phyloP scores from a whole-genome alignment of 768 basidiomycete species.

The Tylopilus plumbeoviolaceoides region DNA sequence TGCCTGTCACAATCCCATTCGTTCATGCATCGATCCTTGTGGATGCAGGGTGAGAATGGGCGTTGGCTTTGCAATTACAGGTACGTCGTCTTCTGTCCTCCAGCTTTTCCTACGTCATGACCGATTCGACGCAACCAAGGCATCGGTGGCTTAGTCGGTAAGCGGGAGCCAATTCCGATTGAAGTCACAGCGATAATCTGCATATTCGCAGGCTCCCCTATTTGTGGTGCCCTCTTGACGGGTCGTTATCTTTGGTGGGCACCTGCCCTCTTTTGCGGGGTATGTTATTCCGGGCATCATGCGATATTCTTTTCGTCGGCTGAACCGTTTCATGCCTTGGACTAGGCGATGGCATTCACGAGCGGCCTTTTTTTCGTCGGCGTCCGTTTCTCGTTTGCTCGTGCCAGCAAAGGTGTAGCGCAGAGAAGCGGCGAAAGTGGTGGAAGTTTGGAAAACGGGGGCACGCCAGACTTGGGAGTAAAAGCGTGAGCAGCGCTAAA shows the following conservation, averaged over 20 bases:
- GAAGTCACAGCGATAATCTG: neutral
- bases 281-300: slow-evolving; percentile 10
- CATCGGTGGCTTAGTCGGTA: slow-evolving; percentile 22
- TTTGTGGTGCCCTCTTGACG: slow-evolving; percentile 53
- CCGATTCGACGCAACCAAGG: slow-evolving; percentile 10
- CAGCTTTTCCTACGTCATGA: neutral
- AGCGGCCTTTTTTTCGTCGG: slow-evolving; percentile 7
- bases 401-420: no score
- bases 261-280: slow-evolving; percentile 50
- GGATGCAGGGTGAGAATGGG: slow-evolving; percentile 37
- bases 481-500: neutral
- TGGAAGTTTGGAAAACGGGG: neutral
- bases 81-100: slow-evolving; percentile 18
- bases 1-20: neutral
- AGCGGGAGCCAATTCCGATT: neutral
- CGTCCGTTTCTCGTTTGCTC: slow-evolving; percentile 10
- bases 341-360: slow-evolving; percentile 9
- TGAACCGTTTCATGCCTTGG: neutral
- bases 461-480: neutral
- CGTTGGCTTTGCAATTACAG: slow-evolving; percentile 43
- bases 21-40: neutral
- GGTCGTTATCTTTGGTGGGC: slow-evolving; percentile 52
- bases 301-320: no score
- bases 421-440: neutral
- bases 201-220: slow-evolving; percentile 46